These are phyloP conservation scores for Penicillium angulare DNA, from an alignment of 495 filamentous ascomycete species.

Conservation along the genomic window DNA sequence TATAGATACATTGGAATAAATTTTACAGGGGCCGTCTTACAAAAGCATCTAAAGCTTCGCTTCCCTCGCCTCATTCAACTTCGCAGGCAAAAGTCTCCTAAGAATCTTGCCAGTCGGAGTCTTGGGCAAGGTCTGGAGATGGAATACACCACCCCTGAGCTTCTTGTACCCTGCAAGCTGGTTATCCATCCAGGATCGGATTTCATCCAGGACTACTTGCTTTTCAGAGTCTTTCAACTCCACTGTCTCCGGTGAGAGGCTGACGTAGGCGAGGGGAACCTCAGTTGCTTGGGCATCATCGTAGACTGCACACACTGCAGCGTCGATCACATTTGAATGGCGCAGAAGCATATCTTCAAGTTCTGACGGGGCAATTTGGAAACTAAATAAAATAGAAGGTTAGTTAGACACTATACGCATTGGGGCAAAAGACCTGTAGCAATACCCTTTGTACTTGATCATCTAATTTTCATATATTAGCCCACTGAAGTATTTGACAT, in stretches of 20 bases:
- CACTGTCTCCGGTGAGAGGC: slow-evolving; percentile 23
- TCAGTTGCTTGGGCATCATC: slow-evolving; percentile 64
- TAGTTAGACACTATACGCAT: slow-evolving; percentile 43
- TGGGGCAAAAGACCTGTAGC: too few relatives aligned
- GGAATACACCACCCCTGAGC: slow-evolving; percentile 20
- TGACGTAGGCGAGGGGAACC: slow-evolving; percentile 72
- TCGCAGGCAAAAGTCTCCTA: slow-evolving; percentile 15
- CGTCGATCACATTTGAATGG: slow-evolving; percentile 64
- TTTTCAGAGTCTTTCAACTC: slow-evolving; percentile 38
- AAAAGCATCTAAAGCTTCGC: slow-evolving; percentile 3
- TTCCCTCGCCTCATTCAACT: slow-evolving; percentile 9
- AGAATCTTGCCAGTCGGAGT: slow-evolving; percentile 22
- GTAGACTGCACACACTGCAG: slow-evolving; percentile 69
- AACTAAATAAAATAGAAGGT: slow-evolving; percentile 30
- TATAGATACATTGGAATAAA: too few relatives aligned
- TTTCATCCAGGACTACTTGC: slow-evolving; percentile 23
- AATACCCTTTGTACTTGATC: slow-evolving; percentile 35
- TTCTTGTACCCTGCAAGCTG: slow-evolving; percentile 22
- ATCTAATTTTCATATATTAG: too few relatives aligned
- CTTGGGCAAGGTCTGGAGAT: slow-evolving; percentile 19
- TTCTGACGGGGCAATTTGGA: slow-evolving; percentile 80
- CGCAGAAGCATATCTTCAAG: slow-evolving; percentile 69
- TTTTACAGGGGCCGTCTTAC: neutral
- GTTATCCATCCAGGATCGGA: slow-evolving; percentile 16
- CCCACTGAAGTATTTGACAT: too few relatives aligned